Evolutionary conservation across 257 asterid species (phyloP), one percentile per base, ranked within the genome.

Genomic region (Solanum sparsipilum): DNA sequence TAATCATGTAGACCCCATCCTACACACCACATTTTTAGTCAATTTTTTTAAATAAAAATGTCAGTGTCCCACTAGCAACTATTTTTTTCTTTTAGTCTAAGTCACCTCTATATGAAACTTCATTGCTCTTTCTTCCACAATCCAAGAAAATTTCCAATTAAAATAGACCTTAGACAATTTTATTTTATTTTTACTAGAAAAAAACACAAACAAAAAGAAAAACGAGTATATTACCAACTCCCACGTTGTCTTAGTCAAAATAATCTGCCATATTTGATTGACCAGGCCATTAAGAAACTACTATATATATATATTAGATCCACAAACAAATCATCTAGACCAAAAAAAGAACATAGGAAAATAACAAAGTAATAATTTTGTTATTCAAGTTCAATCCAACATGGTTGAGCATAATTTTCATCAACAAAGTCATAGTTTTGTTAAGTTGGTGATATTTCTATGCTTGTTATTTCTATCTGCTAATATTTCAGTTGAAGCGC

Each of bases 401-500:
- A 81, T 81, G 85, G 85, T 81, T 44, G 67, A 44, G 67, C 85
- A 79, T 16, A 6, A 52, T 44, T 41, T 79, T 79, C 84, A 79
- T 41, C 60, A 39, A 25, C 63, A 44, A 84, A 46, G 73, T 70
- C 87, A 72, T 8, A 71, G 21, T 41, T 21, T 68, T n/a, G 58
- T 5, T 35, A 84, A 52, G 16, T 79, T 78, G 18, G 13, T 79
- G 72, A 31, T 65, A 63, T 1, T 46, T 29, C 20, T 89, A 16
- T 20, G 87, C 12, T 39, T 78, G 13, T 13, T 87, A 27, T 23
- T 90, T 71, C 48, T 70, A 41, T 27, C 38, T 10, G 15, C 88
- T 39, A 60, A 1, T 60, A 83, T 88, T 10, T 58, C 78, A 18
- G 94, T 79, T 5, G 95, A 92, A 87, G 96, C 94, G 11, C 92